Conservation (phyloP, 2,329 filamentous ascomycete genomes). For the Trichoderma brevicompactum region DNA sequence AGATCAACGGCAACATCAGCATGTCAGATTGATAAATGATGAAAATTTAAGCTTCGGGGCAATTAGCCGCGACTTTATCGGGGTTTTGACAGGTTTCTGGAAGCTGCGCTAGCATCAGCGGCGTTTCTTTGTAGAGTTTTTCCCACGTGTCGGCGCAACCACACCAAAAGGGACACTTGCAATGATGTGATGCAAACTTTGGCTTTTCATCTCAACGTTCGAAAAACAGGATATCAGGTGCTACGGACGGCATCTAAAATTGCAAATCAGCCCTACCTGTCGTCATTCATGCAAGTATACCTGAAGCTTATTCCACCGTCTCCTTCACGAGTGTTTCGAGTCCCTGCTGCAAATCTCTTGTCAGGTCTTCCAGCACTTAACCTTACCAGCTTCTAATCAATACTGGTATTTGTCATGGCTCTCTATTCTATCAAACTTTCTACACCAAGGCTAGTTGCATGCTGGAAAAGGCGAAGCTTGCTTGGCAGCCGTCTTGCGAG, state of each 20-base stretch:
- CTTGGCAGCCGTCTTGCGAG: too few species aligned
- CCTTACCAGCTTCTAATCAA: slow-evolving; percentile 74
- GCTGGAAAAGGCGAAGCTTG: slow-evolving; percentile 85
- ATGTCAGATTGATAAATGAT: neutral
- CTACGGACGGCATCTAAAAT: slow-evolving; percentile 32
- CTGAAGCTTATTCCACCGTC: too few species aligned
- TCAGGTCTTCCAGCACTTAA: slow-evolving; percentile 85
- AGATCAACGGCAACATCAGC: neutral
- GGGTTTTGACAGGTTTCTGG: neutral
- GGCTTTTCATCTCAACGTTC: neutral
- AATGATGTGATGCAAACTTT: neutral
- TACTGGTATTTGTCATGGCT: slow-evolving; percentile 76
- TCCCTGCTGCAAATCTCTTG: slow-evolving; percentile 69
- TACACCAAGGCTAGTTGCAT: slow-evolving; percentile 91
- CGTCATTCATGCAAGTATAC: too few species aligned
- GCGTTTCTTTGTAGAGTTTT: neutral
- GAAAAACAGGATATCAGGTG: neutral
- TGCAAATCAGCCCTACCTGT: too few species aligned
- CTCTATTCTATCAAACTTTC: slow-evolving; percentile 97
- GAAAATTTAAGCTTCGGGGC: neutral
- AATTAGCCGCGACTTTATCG: neutral
- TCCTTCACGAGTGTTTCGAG: too few species aligned
- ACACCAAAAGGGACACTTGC: neutral
- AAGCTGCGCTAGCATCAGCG: neutral
- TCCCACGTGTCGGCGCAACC: neutral